phyloP scores from a whole-genome alignment of 1,284 basidiomycete genomes.

The Puccinia polysora region DNA sequence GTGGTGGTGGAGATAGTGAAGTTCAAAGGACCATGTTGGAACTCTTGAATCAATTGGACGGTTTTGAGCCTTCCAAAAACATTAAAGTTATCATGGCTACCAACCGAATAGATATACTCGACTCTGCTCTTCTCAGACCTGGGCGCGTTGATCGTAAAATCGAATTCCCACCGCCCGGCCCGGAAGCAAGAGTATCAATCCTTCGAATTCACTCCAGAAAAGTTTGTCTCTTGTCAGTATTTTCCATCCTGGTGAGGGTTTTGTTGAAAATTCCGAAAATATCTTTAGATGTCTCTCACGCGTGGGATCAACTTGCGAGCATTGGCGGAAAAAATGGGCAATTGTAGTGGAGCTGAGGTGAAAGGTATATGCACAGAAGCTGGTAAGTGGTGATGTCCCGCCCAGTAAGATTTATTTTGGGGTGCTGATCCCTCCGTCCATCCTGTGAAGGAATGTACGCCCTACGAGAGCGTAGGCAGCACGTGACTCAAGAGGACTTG shows the following conservation, averaged over 20 bases:
- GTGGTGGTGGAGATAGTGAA: constrained; percentile 79
- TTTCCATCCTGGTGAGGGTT: not conserved
- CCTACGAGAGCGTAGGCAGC: constrained; percentile 84
- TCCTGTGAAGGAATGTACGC: constrained; percentile 81
- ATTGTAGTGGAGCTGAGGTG: constrained; percentile 92
- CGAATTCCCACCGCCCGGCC: constrained; percentile 97
- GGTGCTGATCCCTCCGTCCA: not conserved
- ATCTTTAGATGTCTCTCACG: constrained; percentile 83
- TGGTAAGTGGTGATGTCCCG: constrained; percentile 62
- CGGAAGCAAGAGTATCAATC: constrained; percentile 93
- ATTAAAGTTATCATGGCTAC: constrained; percentile 99
- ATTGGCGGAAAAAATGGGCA: constrained; percentile 95
- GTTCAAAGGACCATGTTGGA: constrained; percentile 98
- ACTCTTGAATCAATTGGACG: constrained; percentile 91
- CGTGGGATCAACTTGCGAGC: constrained; percentile 92
- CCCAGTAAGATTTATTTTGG: no score
- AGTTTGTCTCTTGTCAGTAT: constrained; percentile 56
- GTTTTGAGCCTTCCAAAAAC: constrained; percentile 95
- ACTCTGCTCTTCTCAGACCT: constrained; percentile 86
- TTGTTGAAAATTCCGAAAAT: no score
- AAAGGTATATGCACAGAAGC: constrained; percentile 98
- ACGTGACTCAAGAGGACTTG: constrained; percentile 97
- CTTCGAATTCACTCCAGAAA: constrained; percentile 95
- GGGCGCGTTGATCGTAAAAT: constrained; percentile 98
- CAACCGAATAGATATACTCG: constrained; percentile 96